These are phyloP conservation scores for Xylaria sp. DNA, from an alignment of 2,329 filamentous ascomycete species.

Conservation along the genomic window DNA sequence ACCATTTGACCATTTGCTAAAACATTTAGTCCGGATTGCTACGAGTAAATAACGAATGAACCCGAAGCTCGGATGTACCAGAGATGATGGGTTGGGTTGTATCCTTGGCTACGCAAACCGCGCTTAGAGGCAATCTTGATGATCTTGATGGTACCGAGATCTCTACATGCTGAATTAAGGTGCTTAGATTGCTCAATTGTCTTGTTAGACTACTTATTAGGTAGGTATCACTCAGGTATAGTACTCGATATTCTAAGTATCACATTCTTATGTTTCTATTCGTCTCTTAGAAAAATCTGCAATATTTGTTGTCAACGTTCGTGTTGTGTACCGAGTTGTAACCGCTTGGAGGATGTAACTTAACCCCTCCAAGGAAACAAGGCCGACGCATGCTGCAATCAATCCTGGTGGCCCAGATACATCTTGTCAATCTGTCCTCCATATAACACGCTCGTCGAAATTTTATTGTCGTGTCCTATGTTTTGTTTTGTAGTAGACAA, in stretches of 20 bases:
- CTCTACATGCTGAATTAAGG: neutral
- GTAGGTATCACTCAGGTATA: neutral
- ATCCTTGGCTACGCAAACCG: neutral
- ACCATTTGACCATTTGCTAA: neutral
- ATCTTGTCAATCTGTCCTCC: neutral
- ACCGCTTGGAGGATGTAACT: neutral
- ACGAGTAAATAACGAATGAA: slow-evolving; percentile 1
- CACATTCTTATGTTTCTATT: neutral
- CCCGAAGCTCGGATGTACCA: neutral
- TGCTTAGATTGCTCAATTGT: neutral
- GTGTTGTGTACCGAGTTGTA: neutral
- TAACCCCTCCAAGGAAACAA: neutral
- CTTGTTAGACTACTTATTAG: neutral
- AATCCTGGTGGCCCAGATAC: neutral
- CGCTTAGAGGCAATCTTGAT: neutral
- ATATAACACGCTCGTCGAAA: neutral
- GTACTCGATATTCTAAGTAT: neutral
- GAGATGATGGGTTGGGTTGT: neutral
- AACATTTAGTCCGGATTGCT: neutral
- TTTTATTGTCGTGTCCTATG: neutral
- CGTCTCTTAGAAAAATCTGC: neutral
- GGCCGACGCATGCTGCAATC: slow-evolving; percentile 1
- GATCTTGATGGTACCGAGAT: neutral
- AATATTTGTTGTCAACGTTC: neutral
- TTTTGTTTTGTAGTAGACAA: neutral